phyloP scores from a whole-genome alignment of 345 rosid species.

The Iberis pinnata region DNA sequence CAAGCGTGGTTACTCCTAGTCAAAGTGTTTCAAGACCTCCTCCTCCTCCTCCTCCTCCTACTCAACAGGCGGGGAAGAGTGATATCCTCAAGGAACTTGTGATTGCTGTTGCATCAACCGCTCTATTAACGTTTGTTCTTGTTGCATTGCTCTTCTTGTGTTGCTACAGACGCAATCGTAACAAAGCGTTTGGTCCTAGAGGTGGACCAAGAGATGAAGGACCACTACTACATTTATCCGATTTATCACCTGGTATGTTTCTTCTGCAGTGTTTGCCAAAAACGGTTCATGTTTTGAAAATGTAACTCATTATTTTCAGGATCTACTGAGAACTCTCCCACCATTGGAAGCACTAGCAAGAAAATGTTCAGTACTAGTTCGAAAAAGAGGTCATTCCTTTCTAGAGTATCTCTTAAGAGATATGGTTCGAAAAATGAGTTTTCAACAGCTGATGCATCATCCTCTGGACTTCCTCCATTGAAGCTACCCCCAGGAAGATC shows the following conservation, averaged over 20 bases:
- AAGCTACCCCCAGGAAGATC: constrained; percentile 54
- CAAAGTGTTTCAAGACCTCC: constrained; percentile 16
- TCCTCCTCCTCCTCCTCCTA: too few species aligned
- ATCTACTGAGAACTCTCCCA: constrained; percentile 46
- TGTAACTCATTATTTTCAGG: constrained; percentile 38
- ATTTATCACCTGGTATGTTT: constrained; percentile 48
- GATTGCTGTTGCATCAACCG: constrained; percentile 53
- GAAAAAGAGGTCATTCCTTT: constrained; percentile 25
- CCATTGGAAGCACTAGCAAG: constrained; percentile 31
- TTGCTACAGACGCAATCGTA: constrained; percentile 32
- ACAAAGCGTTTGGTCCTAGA: constrained; percentile 31
- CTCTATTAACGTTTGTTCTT: constrained; percentile 42
- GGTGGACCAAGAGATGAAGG: constrained; percentile 51
- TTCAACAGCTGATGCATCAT: constrained; percentile 23
- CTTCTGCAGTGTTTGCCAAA: not conserved
- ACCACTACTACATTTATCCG: constrained; percentile 56
- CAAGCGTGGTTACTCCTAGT: constrained; percentile 27
- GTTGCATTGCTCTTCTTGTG: constrained; percentile 53
- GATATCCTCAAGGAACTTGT: constrained; percentile 27
- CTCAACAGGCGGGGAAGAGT: constrained; percentile 18
- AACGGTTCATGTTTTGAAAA: not conserved
- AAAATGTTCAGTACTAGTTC: constrained; percentile 21
- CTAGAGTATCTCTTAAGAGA: constrained; percentile 27
- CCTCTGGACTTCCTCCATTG: constrained; percentile 31
- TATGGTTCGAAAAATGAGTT: constrained; percentile 26